Evolutionary conservation across 1,284 basidiomycete species (phyloP).

Genomic region (Boletellus sp.): DNA sequence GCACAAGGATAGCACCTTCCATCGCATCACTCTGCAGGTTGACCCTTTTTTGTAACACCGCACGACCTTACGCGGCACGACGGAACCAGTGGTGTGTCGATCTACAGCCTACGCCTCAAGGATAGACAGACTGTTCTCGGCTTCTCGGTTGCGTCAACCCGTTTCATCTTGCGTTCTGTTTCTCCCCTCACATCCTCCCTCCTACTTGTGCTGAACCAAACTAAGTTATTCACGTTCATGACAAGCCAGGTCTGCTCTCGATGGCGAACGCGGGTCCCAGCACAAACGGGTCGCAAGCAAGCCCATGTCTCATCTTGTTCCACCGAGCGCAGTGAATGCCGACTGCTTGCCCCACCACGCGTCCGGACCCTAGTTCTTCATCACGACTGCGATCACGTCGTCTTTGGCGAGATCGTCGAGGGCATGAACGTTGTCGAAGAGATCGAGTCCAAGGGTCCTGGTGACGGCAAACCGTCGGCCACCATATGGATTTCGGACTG

Average conservation of each 20-base stretch:
- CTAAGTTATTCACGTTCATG: constrained; percentile 73
- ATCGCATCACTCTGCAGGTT: constrained; percentile 76
- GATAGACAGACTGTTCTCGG: constrained; percentile 52
- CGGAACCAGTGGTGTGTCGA: constrained; percentile 87
- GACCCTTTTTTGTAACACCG: neutral
- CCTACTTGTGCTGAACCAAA: neutral
- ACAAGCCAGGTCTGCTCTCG: constrained; percentile 77
- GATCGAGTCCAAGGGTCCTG: too few species aligned
- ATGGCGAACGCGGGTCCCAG: constrained; percentile 84
- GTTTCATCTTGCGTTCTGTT: neutral
- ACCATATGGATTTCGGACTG: too few species aligned
- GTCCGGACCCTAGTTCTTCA: constrained; percentile 69
- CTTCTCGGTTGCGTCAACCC: too few species aligned
- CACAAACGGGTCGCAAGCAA: constrained; percentile 70
- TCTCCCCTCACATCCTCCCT: neutral
- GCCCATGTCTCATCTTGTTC: constrained; percentile 7
- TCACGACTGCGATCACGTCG: constrained; percentile 80
- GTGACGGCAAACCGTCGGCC: too few species aligned
- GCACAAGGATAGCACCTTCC: constrained; percentile 70
- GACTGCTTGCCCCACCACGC: neutral
- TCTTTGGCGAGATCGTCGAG: constrained; percentile 81
- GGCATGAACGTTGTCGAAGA: constrained; percentile 80
- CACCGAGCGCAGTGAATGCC: neutral
- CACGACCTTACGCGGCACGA: constrained; percentile 70
- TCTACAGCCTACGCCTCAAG: constrained; percentile 81